Conservation (phyloP, 176 grass and related monocot species). For the Oropetium thomaeum region DNA sequence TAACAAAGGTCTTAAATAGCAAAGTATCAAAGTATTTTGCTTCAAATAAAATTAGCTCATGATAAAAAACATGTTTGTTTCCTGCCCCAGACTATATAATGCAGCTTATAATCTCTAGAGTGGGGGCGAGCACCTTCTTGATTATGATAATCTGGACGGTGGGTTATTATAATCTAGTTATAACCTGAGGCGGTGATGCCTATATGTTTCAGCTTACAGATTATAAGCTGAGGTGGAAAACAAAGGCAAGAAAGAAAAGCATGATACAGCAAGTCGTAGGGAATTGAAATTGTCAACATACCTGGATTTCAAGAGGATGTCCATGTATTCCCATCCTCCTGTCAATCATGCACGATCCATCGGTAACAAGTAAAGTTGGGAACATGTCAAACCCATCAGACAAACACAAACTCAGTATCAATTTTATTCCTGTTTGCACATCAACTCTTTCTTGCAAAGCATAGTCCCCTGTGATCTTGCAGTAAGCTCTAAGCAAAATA, state of each 20-base stretch:
- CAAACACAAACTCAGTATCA: conserved; percentile 77
- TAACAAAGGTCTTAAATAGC: conserved; percentile 1
- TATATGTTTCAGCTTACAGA: background rate
- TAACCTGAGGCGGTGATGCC: background rate
- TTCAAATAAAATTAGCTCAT: background rate
- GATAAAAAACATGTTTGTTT: background rate
- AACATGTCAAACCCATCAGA: conserved; percentile 90
- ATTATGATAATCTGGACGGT: background rate
- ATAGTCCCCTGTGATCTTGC: conserved; percentile 75
- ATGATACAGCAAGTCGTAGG: background rate
- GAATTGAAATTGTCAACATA: conserved; percentile 29
- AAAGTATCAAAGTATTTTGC: background rate
- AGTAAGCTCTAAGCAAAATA: conserved; percentile 79
- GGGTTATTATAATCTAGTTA: too few species aligned
- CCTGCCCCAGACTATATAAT: background rate
- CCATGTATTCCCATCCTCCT: conserved; percentile 88
- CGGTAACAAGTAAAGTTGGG: conserved; percentile 75
- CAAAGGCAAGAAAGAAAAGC: background rate
- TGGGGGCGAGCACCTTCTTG: background rate
- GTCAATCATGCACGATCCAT: conserved; percentile 91
- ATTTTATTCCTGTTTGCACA: conserved; percentile 76
- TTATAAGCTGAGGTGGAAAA: background rate
- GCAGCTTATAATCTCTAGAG: background rate
- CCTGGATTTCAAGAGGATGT: conserved; percentile 88
- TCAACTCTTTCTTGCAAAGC: conserved; percentile 68